A percentile compares a stretch with the other conserved stretches of the same genome.
These are phyloP conservation scores for Suillus brevipes DNA, from an alignment of 768 basidiomycete species.

Conservation along the genomic window DNA sequence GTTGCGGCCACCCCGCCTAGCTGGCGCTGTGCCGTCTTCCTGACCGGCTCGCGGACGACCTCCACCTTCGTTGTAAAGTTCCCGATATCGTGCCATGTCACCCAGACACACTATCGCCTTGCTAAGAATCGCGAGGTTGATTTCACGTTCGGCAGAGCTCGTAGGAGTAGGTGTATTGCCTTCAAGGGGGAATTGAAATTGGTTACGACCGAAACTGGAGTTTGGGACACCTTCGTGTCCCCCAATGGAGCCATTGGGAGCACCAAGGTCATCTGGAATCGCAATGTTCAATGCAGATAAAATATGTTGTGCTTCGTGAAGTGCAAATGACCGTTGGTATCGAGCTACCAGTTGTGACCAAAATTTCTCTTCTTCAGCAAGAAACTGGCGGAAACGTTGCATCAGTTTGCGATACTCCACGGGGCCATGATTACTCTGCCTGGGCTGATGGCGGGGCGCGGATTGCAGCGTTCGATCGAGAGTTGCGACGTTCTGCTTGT, in stretches of 20 bases:
- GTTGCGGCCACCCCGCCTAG: constrained; percentile 43
- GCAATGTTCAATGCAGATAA: constrained; percentile 59
- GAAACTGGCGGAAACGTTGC: constrained; percentile 86
- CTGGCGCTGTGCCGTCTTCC: constrained; percentile 49
- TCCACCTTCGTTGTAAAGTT: constrained; percentile 79
- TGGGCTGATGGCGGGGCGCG: constrained; percentile 37
- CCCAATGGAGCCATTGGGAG: constrained; percentile 22
- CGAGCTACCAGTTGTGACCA: constrained; percentile 82
- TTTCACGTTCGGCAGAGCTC: constrained; percentile 52
- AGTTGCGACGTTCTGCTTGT: constrained; percentile 71
- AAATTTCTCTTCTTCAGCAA: constrained; percentile 88
- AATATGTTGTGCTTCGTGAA: constrained; percentile 62
- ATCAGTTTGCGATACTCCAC: constrained; percentile 87
- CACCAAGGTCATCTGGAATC: constrained; percentile 38
- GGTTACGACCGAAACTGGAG: constrained; percentile 49
- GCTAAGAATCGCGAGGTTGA: constrained; percentile 72
- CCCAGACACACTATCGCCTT: constrained; percentile 92
- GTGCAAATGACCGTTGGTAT: constrained; percentile 66
- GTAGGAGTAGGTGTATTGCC: constrained; percentile 40
- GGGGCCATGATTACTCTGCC: constrained; percentile 50
- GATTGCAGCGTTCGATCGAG: constrained; percentile 61
- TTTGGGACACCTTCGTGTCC: constrained; percentile 13
- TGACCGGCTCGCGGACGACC: constrained; percentile 67
- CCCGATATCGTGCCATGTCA: constrained; percentile 91
- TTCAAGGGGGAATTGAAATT: constrained; percentile 65